These are phyloP conservation scores for Podila minutissima DNA, from an alignment of 192 early-diverging fungal species.

Conservation along the genomic window DNA sequence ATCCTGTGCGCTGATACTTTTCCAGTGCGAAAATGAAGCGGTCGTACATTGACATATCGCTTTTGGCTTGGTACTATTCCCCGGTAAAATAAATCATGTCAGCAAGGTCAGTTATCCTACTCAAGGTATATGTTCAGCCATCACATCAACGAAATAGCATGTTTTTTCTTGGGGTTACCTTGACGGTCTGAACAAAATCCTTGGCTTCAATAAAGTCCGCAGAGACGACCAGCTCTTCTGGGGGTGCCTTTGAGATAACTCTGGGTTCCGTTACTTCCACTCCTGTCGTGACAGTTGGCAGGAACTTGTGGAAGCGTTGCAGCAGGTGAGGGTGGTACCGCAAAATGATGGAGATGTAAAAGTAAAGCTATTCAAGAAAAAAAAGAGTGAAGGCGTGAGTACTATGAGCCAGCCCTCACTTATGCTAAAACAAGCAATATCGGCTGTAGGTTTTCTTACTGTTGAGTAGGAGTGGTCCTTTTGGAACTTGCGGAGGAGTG, in stretches of 20 bases:
- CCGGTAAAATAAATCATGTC: not conserved
- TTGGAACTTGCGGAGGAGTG: slow-evolving; percentile 45
- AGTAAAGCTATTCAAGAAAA: slow-evolving; percentile 21
- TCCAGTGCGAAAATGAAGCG: slow-evolving; percentile 48
- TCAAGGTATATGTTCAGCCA: no score
- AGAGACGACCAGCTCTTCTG: slow-evolving; percentile 46
- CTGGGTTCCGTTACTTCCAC: slow-evolving; percentile 30
- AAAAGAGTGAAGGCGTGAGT: not conserved
- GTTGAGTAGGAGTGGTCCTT: slow-evolving; percentile 43
- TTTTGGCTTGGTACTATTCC: slow-evolving; percentile 30
- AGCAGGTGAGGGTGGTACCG: slow-evolving; percentile 44
- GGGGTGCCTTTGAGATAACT: slow-evolving; percentile 48
- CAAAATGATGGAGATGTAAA: slow-evolving; percentile 45
- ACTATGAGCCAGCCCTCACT: not conserved
- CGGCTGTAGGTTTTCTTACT: not conserved
- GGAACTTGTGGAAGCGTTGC: slow-evolving; percentile 42
- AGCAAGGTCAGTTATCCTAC: no score
- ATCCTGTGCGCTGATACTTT: slow-evolving; percentile 47
- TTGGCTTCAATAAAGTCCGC: slow-evolving; percentile 51
- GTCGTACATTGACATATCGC: slow-evolving; percentile 48
- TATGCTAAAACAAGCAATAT: not conserved
- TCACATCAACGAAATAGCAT: no score
- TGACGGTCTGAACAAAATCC: slow-evolving; percentile 50
- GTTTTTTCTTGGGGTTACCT: slow-evolving; percentile 11
- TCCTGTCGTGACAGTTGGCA: slow-evolving; percentile 21